These are phyloP conservation scores for Komagataella pseudopastoris DNA, from an alignment of 805 yeast genomes.

Conservation along the genomic window DNA sequence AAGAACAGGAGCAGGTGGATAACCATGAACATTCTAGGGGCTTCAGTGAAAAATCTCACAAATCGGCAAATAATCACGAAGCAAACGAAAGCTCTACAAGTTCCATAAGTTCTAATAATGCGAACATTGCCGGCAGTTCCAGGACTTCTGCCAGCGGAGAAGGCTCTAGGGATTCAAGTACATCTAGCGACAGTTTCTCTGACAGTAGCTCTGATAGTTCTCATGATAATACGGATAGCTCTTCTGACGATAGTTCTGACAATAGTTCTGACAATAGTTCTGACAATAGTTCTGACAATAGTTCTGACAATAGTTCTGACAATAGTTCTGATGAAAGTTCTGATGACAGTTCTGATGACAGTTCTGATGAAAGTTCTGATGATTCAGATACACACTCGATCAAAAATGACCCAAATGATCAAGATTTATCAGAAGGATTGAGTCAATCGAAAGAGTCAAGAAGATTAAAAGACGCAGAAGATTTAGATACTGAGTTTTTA, in stretches of 20 bases:
- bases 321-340: constrained; percentile 34
- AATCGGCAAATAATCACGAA: constrained; percentile 2
- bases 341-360: constrained; percentile 1
- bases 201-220: constrained; percentile 14
- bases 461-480: background rate
- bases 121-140: constrained; percentile 12
- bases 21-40: constrained; percentile 3
- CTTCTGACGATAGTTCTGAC: constrained; percentile 35
- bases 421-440: background rate
- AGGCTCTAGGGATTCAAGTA: background rate
- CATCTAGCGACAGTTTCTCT: constrained; percentile 9
- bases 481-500: background rate
- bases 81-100: background rate
- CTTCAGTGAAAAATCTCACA: constrained; percentile 8
- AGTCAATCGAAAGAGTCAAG: too few relatives aligned
- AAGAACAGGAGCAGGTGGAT: constrained; percentile 9
- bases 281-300: constrained; percentile 4
- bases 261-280: constrained; percentile 18
- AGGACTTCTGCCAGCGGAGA: background rate
- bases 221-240: constrained; percentile 18
- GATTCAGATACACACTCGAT: background rate
- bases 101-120: constrained; percentile 7
- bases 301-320: constrained; percentile 29
- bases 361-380: background rate
- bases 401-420: background rate